Conservation (phyloP, 371 early-diverging fungal species). For the Rhizomucor pusillus region DNA sequence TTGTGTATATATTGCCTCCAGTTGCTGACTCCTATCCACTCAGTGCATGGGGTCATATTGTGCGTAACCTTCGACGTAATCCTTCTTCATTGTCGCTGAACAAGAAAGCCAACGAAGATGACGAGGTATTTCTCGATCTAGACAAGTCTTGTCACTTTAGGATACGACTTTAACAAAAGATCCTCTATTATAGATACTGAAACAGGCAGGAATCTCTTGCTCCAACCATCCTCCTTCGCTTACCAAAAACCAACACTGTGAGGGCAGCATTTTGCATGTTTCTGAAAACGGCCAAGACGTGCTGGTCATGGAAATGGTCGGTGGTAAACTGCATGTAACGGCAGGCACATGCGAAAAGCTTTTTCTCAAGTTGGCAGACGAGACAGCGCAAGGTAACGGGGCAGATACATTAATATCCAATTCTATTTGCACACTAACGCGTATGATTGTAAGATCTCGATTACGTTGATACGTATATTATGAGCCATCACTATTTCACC, state of each 20-base stretch:
- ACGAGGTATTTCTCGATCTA: background rate
- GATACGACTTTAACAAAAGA: background rate
- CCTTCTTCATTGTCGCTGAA: background rate
- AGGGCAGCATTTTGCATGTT: conserved; percentile 34
- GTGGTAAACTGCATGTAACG: conserved; percentile 52
- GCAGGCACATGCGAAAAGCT: conserved; percentile 62
- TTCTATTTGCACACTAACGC: background rate
- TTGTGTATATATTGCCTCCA: too few species aligned
- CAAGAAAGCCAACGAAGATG: background rate
- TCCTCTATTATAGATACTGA: background rate
- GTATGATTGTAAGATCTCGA: conserved; percentile 43
- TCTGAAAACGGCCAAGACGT: conserved; percentile 57
- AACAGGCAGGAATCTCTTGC: background rate
- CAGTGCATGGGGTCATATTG: background rate
- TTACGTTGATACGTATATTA: conserved; percentile 61
- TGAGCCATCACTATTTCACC: conserved; percentile 58
- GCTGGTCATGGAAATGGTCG: conserved; percentile 19
- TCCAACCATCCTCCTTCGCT: background rate
- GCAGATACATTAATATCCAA: too few species aligned
- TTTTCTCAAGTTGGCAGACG: conserved; percentile 63
- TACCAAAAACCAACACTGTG: background rate
- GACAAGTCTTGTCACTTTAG: background rate
- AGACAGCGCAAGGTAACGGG: conserved; percentile 59
- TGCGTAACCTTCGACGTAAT: background rate
- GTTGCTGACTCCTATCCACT: too few species aligned